Percentiles rank a stretch among this genome's conserved stretches.
phyloP scores from a whole-genome alignment of 441 rosid genomes.

The Codiaeum variegatum region DNA sequence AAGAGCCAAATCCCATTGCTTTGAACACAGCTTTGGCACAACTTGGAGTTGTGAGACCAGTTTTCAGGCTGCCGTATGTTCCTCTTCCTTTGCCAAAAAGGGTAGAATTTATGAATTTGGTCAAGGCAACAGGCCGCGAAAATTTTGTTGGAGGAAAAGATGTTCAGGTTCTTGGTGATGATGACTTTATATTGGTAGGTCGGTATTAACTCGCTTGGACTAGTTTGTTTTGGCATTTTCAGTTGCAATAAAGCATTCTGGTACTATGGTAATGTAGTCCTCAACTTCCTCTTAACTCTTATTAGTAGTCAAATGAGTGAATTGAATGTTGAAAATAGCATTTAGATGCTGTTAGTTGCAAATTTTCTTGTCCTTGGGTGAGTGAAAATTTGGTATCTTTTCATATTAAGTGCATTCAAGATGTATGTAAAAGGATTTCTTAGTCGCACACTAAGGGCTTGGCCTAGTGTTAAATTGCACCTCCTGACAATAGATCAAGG shows the following conservation, averaged over 20 bases:
- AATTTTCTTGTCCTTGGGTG: background rate
- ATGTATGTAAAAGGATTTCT: too few relatives aligned
- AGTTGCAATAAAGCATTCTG: background rate
- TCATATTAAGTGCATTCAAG: too few relatives aligned
- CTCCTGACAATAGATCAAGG: too few relatives aligned
- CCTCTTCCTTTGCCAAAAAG: conserved; percentile 67
- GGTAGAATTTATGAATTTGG: conserved; percentile 65
- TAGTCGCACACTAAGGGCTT: too few relatives aligned
- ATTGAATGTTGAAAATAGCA: background rate
- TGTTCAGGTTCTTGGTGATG: conserved; percentile 70
- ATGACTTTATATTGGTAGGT: conserved; percentile 62
- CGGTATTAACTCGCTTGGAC: conserved; percentile 40
- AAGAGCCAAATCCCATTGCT: conserved; percentile 79
- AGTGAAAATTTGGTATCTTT: background rate
- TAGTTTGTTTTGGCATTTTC: background rate
- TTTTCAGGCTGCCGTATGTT: conserved; percentile 77
- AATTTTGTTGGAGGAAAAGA: conserved; percentile 71
- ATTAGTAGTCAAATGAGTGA: background rate
- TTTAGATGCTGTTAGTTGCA: background rate
- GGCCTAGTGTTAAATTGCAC: too few relatives aligned
- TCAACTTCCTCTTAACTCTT: background rate
- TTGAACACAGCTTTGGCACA: conserved; percentile 86
- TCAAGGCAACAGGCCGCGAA: conserved; percentile 61
- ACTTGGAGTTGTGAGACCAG: conserved; percentile 78
- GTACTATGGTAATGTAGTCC: background rate